Evolutionary conservation across 1,284 basidiomycete species (phyloP), one percentile per base, ranked within the genome.

Genomic region (Ganoderma lucidum): DNA sequence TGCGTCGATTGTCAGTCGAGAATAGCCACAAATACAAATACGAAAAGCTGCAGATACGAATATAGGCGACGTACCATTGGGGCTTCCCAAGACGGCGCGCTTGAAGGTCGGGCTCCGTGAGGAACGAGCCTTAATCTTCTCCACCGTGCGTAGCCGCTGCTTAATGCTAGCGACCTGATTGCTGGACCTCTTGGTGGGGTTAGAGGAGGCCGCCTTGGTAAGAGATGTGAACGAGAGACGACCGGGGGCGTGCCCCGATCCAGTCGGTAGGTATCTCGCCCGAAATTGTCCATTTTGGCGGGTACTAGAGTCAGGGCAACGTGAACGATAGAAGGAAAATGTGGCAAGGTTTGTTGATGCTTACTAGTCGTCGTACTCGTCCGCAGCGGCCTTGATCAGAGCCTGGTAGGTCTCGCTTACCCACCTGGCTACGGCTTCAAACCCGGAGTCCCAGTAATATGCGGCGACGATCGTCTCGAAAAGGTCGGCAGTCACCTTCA

Each of bases 401-500:
- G 76, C 75, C 1, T 48, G 64, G 61, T 78, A 80, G 14, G 78
- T 70, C 10, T 73, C 73, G 37, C 65, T 58, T 0, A 78, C 76
- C 79, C 79, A 80, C 8, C 70, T 60, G 23, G 71, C 77, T 32
- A 80, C 71, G 39, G 74, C 66, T 55, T 77, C 73, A 56, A 79
- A 78, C 0, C 79, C 79, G 6, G 63, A 51, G 32, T 80, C 76
- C 17, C 77, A 30, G 70, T 77, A 79, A 60, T 79, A 78, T 19
- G 76, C 75, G 19, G 74, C 79, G 23, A 80, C 75, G 19, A 78
- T 72, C n/a, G 78, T 78, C 69, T 81, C 80, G 65, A 81, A 78
- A 12, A 78, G 66, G 61, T 81, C 80, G 15, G 78, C 80, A 14
- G 76, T 78, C 12, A 74, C 71, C 70, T 80, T 80, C 28, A 78